These are phyloP conservation scores for Coelastrella sp. DNA, from an alignment of 139 green algal species.

Conservation along the genomic window DNA sequence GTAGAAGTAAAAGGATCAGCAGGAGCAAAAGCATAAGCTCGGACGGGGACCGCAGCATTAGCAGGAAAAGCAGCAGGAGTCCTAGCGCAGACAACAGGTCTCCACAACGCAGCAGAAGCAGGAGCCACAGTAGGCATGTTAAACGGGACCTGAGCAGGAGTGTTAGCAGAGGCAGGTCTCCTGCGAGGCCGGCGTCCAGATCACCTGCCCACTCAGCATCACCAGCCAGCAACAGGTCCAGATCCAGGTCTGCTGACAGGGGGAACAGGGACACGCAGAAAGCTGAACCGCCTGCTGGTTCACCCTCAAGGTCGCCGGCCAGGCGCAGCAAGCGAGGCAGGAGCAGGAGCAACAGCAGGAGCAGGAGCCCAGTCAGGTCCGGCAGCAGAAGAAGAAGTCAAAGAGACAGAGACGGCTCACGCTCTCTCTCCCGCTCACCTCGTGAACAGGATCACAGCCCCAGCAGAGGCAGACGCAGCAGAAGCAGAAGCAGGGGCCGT, in stretches of 20 bases:
- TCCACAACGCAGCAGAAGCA: background rate
- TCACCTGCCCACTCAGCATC: background rate
- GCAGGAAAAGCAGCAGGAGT: background rate
- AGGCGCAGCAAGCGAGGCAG: background rate
- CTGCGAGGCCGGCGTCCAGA: background rate
- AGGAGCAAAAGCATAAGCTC: too few relatives aligned
- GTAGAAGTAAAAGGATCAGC: background rate
- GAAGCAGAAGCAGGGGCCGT: slow-evolving; percentile 18
- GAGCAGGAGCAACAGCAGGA: slow-evolving; percentile 1
- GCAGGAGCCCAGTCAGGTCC: background rate
- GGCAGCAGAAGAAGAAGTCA: slow-evolving; percentile 1
- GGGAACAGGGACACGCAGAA: too few relatives aligned
- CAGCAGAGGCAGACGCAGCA: slow-evolving; percentile 33
- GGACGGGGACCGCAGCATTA: too few relatives aligned
- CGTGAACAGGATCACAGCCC: background rate
- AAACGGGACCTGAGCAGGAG: background rate
- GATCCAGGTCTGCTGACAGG: background rate
- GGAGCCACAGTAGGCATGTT: background rate
- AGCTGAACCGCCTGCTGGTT: too few relatives aligned
- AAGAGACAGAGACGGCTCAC: background rate
- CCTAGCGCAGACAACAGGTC: background rate
- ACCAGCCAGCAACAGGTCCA: background rate
- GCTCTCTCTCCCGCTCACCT: background rate
- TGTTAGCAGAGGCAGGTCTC: background rate
- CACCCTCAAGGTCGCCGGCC: background rate